Base-by-base conservation (phyloP, 2,329 filamentous ascomycete genomes). In the Neofusicoccum umdonicola region DNA sequence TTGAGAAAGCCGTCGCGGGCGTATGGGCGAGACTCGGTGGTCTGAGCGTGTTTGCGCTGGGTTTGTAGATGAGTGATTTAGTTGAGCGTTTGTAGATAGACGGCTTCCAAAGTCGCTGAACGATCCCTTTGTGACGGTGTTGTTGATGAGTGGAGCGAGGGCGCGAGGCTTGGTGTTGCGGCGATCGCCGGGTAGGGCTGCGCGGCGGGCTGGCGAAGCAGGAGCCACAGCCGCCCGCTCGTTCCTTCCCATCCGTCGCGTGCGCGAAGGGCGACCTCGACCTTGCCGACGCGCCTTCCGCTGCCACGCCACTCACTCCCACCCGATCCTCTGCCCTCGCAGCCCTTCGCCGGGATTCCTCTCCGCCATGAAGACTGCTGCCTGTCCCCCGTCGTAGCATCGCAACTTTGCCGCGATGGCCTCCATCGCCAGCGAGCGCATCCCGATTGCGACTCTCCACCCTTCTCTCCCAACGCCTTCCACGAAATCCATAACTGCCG, bases 401-500 rank as follows among this genome's bases (percentile, higher is more conserved):
- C 13, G 42, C 4, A 4, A 2, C 9, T 8, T 4, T 15, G 7
- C 39, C 35, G 47, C 58, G 17, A 62, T 62, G 58, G 45, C 58
- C 15, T 39, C 45, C 45, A 34, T 51, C 58, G 44, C 34, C 34
- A 34, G 35, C 45, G 58, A 74, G 54, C 67, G 64, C 15, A 57
- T 72, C 35, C 69, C 69, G 34, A 77, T 78, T 39, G 68, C 75
- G 11, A 69, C 73, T 66, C 71, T 77, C 64, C 66, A 65, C 39
- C 76, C 75, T 45, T 68, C 72, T 62, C 71, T 75, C 17, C 66
- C 71, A 34, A 68, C 66, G 13, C 69, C 68, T 62, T 70, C 74
- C 19, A 71, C 73, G 17, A 74, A 73, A 68, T 71, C 74, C 19
- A 74, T 97, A 37, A 84, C 86, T 65, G 93, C 91, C 44, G 82